Base-by-base conservation (phyloP, 2,329 filamentous ascomycete species). In the Cercospora sp. region DNA sequence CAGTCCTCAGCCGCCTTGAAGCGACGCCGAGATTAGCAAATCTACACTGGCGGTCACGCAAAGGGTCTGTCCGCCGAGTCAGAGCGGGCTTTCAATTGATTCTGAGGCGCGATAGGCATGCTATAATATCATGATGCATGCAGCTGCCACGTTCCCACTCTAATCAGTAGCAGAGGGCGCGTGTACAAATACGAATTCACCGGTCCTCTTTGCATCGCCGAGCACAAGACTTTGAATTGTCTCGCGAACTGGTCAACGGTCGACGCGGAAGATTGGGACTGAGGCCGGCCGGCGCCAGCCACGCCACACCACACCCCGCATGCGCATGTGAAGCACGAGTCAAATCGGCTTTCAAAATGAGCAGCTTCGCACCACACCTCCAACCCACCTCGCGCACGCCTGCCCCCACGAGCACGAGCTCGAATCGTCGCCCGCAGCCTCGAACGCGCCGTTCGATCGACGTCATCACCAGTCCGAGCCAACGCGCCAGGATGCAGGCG, bases 401-500 rank as follows among this genome's bases (percentile, higher is more conserved):
- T 28, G 51, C 68, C 23, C 55, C 63, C 18, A 65, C 67, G 65
- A 63, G 51, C 57, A 31, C 69, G 67, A 63, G 51, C 57, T 33
- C 67, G 51, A 33, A 20, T n/a, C 57, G 31, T 5, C 67, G 62
- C 23, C 65, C 65, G 20, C 53, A 58, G 51, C 33, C 68, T 45
- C 57, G 33, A 40, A 64, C 68, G 23, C 69, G 71, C 28, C 68
- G 60, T 63, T 73, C 72, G 12, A 71, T 70, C 45, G 68, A 72
- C 69, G 63, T 63, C 23, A 67, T 68, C 60, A 63, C 68, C 42
- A 71, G 65, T 42, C 58, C 36, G 48, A 66, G 51, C n/a, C 58
- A 68, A 40, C 68, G 64, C 31, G 67, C 67, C 60, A 73, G 71
- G 64, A 73, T 73, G 71, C 69, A 71, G 55, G 67, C 68, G 51